Percentiles rank a stretch among this genome's conserved stretches.
These are phyloP conservation scores for Pseudoneurospora amorphoporcata DNA, from an alignment of 495 filamentous ascomycete genomes.

Conservation along the genomic window DNA sequence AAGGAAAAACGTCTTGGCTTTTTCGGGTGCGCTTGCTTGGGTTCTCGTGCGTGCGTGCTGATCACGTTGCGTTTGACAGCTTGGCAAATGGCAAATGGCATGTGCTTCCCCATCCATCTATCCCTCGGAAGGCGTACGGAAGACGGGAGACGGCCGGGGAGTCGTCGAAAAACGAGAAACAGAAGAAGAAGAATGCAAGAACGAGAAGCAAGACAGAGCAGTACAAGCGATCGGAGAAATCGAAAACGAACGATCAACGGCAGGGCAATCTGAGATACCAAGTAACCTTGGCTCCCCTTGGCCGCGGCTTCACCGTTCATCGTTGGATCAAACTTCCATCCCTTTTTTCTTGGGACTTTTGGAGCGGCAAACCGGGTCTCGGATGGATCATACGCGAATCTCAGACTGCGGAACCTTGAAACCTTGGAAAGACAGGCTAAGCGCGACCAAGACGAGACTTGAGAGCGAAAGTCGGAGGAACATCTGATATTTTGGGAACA, in stretches of 20 bases:
- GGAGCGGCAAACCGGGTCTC: neutral
- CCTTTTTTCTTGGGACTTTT: neutral
- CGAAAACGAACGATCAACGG: neutral
- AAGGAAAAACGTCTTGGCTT: neutral
- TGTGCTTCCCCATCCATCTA: neutral
- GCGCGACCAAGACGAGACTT: neutral
- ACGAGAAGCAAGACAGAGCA: neutral
- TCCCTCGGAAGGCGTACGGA: neutral
- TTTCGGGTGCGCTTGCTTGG: neutral
- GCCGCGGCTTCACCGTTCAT: neutral
- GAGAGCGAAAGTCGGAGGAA: neutral
- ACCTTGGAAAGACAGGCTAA: neutral
- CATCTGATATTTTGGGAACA: neutral
- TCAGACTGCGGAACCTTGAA: neutral
- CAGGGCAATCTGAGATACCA: neutral
- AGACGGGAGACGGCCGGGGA: neutral
- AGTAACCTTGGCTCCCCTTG: neutral
- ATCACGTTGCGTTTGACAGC: neutral
- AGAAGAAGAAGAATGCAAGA: neutral
- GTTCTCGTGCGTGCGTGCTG: neutral
- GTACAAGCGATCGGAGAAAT: neutral
- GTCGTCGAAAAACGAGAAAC: neutral
- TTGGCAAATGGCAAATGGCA: neutral
- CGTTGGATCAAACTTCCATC: neutral
- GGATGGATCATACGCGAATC: neutral